phyloP scores from a whole-genome alignment of 495 filamentous ascomycete species.

The Tuber magnatum region DNA sequence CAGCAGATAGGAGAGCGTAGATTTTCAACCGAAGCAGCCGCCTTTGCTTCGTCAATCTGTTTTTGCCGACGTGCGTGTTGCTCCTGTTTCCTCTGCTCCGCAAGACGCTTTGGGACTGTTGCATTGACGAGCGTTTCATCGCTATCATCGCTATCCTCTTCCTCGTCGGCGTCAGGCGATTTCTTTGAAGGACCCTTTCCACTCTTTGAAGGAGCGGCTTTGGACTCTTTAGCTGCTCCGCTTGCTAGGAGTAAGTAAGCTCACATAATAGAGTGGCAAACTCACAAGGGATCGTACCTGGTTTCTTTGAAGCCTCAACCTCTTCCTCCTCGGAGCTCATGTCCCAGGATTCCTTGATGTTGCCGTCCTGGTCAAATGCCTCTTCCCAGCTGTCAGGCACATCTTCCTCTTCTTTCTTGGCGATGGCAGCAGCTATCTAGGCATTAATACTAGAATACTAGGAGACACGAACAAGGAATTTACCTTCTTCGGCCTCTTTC shows the following conservation, averaged over 20 bases:
- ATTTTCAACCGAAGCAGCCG: constrained; percentile 85
- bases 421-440: constrained; percentile 3
- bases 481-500: constrained; percentile 44
- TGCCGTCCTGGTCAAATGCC: constrained; percentile 66
- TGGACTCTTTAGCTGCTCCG: constrained; percentile 19
- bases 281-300: constrained; percentile 26
- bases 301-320: constrained; percentile 45
- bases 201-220: constrained; percentile 32
- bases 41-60: constrained; percentile 82
- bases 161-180: constrained; percentile 65
- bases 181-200: constrained; percentile 36
- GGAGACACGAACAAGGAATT: background rate
- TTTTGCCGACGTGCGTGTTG: constrained; percentile 82
- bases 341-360: constrained; percentile 93
- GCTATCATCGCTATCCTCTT: constrained; percentile 82
- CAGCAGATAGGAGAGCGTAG: constrained; percentile 97
- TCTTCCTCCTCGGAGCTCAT: constrained; percentile 74
- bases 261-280: background rate
- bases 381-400: constrained; percentile 82
- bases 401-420: constrained; percentile 48
- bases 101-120: constrained; percentile 60
- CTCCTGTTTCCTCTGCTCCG: constrained; percentile 72
- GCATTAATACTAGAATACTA: constrained; percentile 6
- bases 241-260: constrained; percentile 13
- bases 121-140: constrained; percentile 59